Base-by-base conservation (phyloP, 495 filamentous ascomycete genomes). In the Aspergillus homomorphus region DNA sequence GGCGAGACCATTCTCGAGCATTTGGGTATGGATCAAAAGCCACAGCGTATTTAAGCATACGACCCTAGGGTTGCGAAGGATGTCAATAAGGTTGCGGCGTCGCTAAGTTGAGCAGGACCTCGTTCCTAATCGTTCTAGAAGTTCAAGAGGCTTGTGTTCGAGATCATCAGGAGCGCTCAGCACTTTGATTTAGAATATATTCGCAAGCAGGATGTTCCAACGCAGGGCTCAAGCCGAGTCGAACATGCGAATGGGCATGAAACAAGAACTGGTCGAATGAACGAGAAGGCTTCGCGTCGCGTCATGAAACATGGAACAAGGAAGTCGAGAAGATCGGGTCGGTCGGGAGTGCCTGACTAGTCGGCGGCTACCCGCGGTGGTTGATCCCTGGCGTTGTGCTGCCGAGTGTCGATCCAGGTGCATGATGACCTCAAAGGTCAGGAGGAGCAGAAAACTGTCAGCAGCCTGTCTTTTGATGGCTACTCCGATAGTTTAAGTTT, bases 301-400 rank as follows among this genome's bases (percentile, higher is more conserved):
- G 52, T 54, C 19, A 50, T n/a, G 46, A 14, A n/a, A 50, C 46
- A 22, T 50, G 46, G 21, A 46, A 46, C 43, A 23, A 48, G 45
- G 24, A 43, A 43, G 53, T 15, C 28, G n/a, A 41, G 41, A 20
- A 12, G 20, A 22, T 26, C n/a, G 52, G 30, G 22, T 3, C 14
- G 20, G 42, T 57, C 59, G 59, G 59, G 44, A 54, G 61, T 63
- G 48, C 61, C 61, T 63, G 61, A 57, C 60, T 62, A 59, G 60
- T 28, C 18, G n/a, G 46, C 8, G 46, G 23, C 58, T 56, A 52
- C 44, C 16, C 41, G 28, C 7, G 21, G 21, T 60, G 44, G 44
- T 22, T 19, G 51, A 43, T 18, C 28, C 44, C 46, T 56, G 46
- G 16, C 21, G 28, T 28, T 51, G 48, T 45, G 30, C 26, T 51